Conservation (phyloP, 106 monocot genomes). For the Gastrodia elata region DNA sequence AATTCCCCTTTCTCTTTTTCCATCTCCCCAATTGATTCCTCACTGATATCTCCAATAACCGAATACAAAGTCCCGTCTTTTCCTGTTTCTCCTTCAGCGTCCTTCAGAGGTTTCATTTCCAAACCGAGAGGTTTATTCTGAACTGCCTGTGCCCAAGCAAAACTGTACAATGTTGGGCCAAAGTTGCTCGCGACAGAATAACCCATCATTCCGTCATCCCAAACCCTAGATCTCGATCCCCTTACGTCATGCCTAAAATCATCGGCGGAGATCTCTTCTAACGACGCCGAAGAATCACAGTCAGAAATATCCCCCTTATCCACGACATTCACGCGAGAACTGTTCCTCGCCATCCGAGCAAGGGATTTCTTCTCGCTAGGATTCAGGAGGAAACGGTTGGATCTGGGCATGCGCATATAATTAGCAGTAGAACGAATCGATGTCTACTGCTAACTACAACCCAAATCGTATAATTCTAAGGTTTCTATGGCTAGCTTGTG, state of each 20-base stretch:
- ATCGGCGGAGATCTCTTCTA: slow-evolving; percentile 49
- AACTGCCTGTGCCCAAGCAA: slow-evolving; percentile 94
- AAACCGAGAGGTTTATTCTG: slow-evolving; percentile 76
- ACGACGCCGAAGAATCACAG: slow-evolving; percentile 35
- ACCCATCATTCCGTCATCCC: slow-evolving; percentile 33
- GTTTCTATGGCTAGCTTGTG: neutral
- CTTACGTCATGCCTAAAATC: slow-evolving; percentile 30
- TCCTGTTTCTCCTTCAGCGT: neutral
- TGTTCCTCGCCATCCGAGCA: slow-evolving; percentile 10
- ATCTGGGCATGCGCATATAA: slow-evolving; percentile 7
- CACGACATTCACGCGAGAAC: neutral
- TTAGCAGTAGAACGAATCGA: neutral
- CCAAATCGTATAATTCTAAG: neutral
- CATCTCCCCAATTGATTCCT: slow-evolving; percentile 6
- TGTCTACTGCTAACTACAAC: neutral
- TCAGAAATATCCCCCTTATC: slow-evolving; percentile 26
- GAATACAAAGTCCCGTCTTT: slow-evolving; percentile 16
- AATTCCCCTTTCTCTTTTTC: slow-evolving; percentile 89
- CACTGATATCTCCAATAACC: slow-evolving; percentile 19
- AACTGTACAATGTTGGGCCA: slow-evolving; percentile 46
- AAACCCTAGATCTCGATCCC: slow-evolving; percentile 48
- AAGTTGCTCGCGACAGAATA: slow-evolving; percentile 28
- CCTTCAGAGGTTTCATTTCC: slow-evolving; percentile 10
- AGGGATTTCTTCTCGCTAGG: slow-evolving; percentile 5
- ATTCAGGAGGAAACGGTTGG: slow-evolving; percentile 6